A percentile compares a stretch with the other conserved stretches of the same genome.
Evolutionary conservation across 192 early-diverging fungal species (phyloP).

Genomic region (Rhizophagus sp.): DNA sequence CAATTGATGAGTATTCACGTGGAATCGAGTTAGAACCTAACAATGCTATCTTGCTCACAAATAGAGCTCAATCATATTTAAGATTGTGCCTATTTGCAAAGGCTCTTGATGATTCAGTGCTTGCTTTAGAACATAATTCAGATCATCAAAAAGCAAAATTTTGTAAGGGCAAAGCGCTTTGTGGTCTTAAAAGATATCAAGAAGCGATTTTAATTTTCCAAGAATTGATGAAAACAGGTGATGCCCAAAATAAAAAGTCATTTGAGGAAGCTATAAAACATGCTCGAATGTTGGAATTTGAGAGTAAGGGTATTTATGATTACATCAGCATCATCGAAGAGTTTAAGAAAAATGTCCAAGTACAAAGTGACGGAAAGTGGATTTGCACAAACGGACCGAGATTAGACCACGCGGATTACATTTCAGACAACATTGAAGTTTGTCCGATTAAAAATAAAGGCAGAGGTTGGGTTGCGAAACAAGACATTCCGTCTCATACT

Average conservation of each 20-base stretch:
- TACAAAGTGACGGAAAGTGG: too few species aligned
- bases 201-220: not conserved
- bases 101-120: conserved; percentile 73
- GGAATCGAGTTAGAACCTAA: conserved; percentile 72
- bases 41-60: conserved; percentile 84
- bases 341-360: too few species aligned
- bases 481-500: not conserved
- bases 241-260: too few species aligned
- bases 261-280: too few species aligned
- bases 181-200: not conserved
- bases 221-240: not conserved
- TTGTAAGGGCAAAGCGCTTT: conserved; percentile 14
- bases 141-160: conserved; percentile 68
- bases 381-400: too few species aligned
- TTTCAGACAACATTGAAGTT: too few species aligned
- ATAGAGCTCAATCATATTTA: conserved; percentile 76
- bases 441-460: not conserved
- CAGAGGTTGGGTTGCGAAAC: conserved; percentile 5
- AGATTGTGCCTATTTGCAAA: conserved; percentile 66
- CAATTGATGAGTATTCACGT: conserved; percentile 68
- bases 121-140: conserved; percentile 70
- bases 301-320: too few species aligned
- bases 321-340: too few species aligned
- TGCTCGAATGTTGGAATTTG: too few species aligned
- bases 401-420: too few species aligned